These are phyloP conservation scores for Saccharomyces pastorianus DNA, from an alignment of 1,139 yeast genomes.

Conservation along the genomic window DNA sequence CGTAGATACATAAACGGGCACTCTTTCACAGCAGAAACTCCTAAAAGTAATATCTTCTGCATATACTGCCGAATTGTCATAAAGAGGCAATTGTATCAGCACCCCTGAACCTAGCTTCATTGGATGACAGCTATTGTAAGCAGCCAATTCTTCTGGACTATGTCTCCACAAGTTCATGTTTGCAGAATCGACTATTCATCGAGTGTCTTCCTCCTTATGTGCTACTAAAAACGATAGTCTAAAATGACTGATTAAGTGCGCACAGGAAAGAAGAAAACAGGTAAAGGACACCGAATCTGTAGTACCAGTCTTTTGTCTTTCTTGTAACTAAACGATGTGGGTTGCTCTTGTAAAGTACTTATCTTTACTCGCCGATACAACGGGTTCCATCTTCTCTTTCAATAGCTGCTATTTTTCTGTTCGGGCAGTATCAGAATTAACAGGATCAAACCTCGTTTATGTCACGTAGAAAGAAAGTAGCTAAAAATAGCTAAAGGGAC, in stretches of 20 bases:
- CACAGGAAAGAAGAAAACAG: background rate
- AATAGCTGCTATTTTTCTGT: conserved; percentile 1
- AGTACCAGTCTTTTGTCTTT: background rate
- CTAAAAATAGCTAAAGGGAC: background rate
- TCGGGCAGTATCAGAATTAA: conserved; percentile 3
- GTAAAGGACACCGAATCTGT: background rate
- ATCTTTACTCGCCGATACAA: background rate
- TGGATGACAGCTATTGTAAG: conserved; percentile 18
- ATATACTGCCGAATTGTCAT: conserved; percentile 10
- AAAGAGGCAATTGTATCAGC: conserved; percentile 12
- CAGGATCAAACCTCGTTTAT: background rate
- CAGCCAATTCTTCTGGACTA: background rate
- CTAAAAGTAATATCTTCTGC: conserved; percentile 16
- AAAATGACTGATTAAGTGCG: background rate
- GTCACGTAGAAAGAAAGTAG: background rate
- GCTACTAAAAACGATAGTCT: background rate
- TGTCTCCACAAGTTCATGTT: background rate
- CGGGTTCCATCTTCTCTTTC: background rate
- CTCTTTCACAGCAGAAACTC: conserved; percentile 24
- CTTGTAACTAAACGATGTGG: background rate
- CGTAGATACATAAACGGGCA: conserved; percentile 32
- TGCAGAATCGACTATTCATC: background rate
- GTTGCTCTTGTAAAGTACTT: background rate
- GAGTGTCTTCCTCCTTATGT: background rate
- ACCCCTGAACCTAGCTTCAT: conserved; percentile 22